Evolutionary conservation across 176 grass and related monocot genomes (phyloP).

Genomic region (Elaeis guineensis): DNA sequence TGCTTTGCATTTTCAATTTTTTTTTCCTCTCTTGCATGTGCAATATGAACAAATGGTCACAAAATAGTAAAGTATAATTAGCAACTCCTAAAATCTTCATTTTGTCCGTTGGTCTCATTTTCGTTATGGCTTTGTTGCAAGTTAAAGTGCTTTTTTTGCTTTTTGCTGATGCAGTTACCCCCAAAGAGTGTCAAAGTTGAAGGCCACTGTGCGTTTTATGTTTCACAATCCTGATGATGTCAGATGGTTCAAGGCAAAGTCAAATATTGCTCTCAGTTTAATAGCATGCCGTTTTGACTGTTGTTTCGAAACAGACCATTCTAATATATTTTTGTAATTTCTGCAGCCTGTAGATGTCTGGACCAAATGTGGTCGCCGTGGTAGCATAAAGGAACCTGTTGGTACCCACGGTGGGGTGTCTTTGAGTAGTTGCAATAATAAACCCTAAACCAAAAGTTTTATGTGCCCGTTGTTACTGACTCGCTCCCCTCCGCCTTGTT

Average conservation of each 20-base stretch:
- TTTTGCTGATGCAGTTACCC: conserved; percentile 61
- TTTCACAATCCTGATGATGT: conserved; percentile 84
- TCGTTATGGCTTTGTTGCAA: not conserved
- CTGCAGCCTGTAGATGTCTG: conserved; percentile 78
- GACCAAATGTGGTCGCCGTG: conserved; percentile 79
- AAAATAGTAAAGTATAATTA: too few species aligned
- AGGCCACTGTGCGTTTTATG: conserved; percentile 87
- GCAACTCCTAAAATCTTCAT: too few species aligned
- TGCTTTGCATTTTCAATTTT: too few species aligned
- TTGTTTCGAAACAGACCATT: not conserved
- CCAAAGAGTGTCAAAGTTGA: conserved; percentile 83
- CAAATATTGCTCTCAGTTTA: not conserved
- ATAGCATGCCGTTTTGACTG: not conserved
- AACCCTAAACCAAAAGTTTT: too few species aligned
- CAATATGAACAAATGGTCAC: too few species aligned
- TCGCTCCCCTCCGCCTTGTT: not conserved
- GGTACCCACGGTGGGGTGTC: conserved; percentile 72
- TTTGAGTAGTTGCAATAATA: too few species aligned
- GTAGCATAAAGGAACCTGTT: conserved; percentile 85
- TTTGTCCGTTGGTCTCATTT: not conserved
- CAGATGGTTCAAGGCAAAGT: conserved; percentile 96
- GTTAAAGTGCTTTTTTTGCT: not conserved
- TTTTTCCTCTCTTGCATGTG: too few species aligned
- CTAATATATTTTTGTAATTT: not conserved
- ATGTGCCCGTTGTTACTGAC: too few species aligned